Conservation (phyloP, 2,329 filamentous ascomycete genomes). For the Phyllosticta citribraziliensis region DNA sequence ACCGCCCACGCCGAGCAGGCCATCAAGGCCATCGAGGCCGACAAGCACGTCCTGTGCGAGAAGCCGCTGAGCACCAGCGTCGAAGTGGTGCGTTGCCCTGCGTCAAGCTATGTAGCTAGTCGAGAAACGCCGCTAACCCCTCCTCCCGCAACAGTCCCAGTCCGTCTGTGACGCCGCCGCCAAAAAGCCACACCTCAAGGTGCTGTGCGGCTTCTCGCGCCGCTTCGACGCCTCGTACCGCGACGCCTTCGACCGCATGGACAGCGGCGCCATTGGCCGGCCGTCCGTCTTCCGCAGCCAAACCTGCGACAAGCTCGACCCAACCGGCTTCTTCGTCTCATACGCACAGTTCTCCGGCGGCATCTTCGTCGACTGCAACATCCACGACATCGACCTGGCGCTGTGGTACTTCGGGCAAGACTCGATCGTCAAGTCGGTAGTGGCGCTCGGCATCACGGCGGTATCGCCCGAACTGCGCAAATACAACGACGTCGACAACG, state of each 20-base stretch:
- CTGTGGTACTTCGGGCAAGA: conserved; percentile 54
- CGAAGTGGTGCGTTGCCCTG: conserved; percentile 38
- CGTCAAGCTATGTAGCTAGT: neutral
- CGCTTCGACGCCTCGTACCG: conserved; percentile 59
- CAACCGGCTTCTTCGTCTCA: conserved; percentile 56
- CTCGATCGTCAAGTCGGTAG: conserved; percentile 45
- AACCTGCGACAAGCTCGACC: conserved; percentile 58
- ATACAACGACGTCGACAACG: conserved; percentile 53
- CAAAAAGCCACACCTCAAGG: conserved; percentile 50
- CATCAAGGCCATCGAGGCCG: conserved; percentile 45
- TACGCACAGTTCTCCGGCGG: conserved; percentile 57
- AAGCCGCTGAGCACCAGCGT: conserved; percentile 51
- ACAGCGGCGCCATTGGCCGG: conserved; percentile 47
- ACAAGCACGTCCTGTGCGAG: conserved; percentile 50
- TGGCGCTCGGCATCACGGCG: conserved; percentile 48
- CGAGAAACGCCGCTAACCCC: neutral
- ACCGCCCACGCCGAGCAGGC: conserved; percentile 49
- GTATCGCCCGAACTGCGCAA: conserved; percentile 49
- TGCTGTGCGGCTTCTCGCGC: conserved; percentile 57
- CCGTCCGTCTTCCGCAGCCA: conserved; percentile 54
- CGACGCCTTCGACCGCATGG: conserved; percentile 45
- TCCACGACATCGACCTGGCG: conserved; percentile 60
- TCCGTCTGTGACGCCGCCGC: conserved; percentile 48
- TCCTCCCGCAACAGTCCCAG: conserved; percentile 43
- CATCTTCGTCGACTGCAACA: conserved; percentile 62